A percentile compares a stretch with the other conserved stretches of the same genome.
These are phyloP conservation scores for Alternaria postmessia DNA, from an alignment of 2,329 filamentous ascomycete species.

Conservation along the genomic window DNA sequence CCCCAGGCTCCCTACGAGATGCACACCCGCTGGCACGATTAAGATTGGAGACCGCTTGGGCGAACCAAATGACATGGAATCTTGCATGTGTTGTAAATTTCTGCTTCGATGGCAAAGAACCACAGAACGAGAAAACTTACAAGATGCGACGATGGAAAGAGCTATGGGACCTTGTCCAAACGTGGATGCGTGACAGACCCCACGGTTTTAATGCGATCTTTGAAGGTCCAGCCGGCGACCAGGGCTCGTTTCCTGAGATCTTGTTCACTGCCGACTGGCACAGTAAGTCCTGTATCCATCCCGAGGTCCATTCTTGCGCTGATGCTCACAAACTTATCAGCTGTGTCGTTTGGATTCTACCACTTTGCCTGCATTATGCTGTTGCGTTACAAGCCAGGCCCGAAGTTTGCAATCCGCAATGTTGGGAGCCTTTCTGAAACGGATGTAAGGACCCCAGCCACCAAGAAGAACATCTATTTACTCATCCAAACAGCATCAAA, in stretches of 20 bases:
- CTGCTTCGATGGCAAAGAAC: constrained; percentile 34
- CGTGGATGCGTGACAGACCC: constrained; percentile 37
- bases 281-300: constrained; percentile 22
- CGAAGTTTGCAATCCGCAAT: constrained; percentile 38
- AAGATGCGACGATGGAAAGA: constrained; percentile 31
- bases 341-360: constrained; percentile 36
- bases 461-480: background rate
- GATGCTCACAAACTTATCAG: constrained; percentile 19
- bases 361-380: constrained; percentile 43
- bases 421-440: constrained; percentile 24
- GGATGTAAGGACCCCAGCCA: constrained; percentile 27
- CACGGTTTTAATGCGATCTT: constrained; percentile 42
- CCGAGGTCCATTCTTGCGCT: no score
- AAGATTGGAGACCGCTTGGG: constrained; percentile 42
- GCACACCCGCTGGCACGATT: constrained; percentile 36
- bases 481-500: constrained; percentile 24
- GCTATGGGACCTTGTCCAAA: constrained; percentile 33
- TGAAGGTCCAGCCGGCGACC: constrained; percentile 21
- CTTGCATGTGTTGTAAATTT: constrained; percentile 42
- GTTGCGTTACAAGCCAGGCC: constrained; percentile 41
- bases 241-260: constrained; percentile 33
- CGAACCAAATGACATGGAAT: constrained; percentile 46
- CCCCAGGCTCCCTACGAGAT: constrained; percentile 31
- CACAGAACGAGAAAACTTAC: constrained; percentile 16
- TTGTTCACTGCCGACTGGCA: constrained; percentile 46